These are phyloP conservation scores for Bryoglossum gracile DNA, from an alignment of 495 filamentous ascomycete genomes.

Conservation along the genomic window DNA sequence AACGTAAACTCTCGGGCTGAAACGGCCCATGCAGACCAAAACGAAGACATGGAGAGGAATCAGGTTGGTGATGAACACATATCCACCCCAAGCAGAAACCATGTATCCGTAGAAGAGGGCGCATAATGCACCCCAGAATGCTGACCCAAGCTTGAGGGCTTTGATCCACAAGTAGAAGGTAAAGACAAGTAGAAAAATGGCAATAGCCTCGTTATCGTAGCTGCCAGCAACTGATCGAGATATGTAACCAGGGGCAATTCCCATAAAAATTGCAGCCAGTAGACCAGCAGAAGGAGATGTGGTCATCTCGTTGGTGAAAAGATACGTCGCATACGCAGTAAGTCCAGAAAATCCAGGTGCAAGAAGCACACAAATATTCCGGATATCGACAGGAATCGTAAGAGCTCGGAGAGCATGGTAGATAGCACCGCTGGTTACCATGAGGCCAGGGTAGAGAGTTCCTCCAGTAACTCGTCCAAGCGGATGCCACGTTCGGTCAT, in stretches of 20 bases:
- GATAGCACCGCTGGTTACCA: slow-evolving; percentile 97
- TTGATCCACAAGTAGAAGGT: slow-evolving; percentile 99
- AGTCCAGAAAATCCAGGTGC: slow-evolving; percentile 94
- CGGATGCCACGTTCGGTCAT: slow-evolving; percentile 99
- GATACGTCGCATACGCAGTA: slow-evolving; percentile 88
- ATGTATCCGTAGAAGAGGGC: slow-evolving; percentile 99
- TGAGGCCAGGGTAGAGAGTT: slow-evolving; percentile 95
- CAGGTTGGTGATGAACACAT: slow-evolving; percentile 99
- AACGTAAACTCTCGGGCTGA: slow-evolving; percentile 89
- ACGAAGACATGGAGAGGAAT: slow-evolving; percentile 95
- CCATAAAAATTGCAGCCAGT: slow-evolving; percentile 93
- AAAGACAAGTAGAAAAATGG: slow-evolving; percentile 96
- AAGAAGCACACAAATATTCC: slow-evolving; percentile 96
- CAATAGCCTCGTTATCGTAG: slow-evolving; percentile 99
- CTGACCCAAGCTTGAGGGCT: slow-evolving; percentile 89
- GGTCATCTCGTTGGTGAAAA: slow-evolving; percentile 94
- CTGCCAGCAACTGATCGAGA: slow-evolving; percentile 95
- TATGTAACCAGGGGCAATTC: slow-evolving; percentile 95
- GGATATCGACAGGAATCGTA: slow-evolving; percentile 93
- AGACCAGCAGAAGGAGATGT: slow-evolving; percentile 88
- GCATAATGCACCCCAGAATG: slow-evolving; percentile 90
- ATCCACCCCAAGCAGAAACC: slow-evolving; percentile 99
- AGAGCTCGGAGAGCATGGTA: slow-evolving; percentile 91
- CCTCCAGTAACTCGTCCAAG: slow-evolving; percentile 97
- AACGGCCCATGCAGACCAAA: slow-evolving; percentile 92